Base-by-base conservation (phyloP, 768 basidiomycete genomes). In the Boletus coccyginus region DNA sequence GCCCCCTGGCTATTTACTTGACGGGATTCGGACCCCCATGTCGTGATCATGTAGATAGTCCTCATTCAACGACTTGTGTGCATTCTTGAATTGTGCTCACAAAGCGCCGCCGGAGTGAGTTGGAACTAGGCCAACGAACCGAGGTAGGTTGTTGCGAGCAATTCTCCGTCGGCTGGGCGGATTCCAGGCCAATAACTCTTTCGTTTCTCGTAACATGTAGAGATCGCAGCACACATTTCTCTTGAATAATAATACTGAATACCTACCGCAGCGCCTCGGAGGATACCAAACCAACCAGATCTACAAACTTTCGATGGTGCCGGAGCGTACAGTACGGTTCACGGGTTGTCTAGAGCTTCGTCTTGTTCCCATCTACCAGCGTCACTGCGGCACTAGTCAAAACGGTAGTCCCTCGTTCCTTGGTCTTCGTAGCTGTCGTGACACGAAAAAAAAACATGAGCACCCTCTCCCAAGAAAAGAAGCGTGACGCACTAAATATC, bases 321-420 rank as follows among this genome's bases (percentile, higher is more conserved):
- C 5, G 39, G 21, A 6, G 4, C 6, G 3, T 31, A 41, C 24
- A 29, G 1, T 4, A 39, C 11, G 12, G 6, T 27, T 27, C 27
- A 27, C 6, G 27, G 3, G 27, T 5, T 27, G 42, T 35, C 45
- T 76, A 91, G 44, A 90, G 68, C 69, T 82, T 90, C 2, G 87
- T 78, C 73, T 87, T 90, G 27, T 73, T 71, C 52, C 65, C 65
- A 29, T 78, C 76, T 13, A 64, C 70, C 7, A 93, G 75, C 0
- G 94, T 98, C 0, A 81, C 96, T 9, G 90, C 94, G 0, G 94
- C 93, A 2, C 86, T 85, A 6, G 88, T 78, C 46, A 98, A 72
- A 17, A 90, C 93, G 0, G 79, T 74, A 1, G 85, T 73, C 46
- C 83, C 79, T 32, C 93, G 79, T 68, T 97, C 95, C 74, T 96